Base-by-base conservation (phyloP, 345 rosid species). In the Cardamine resedifolia region DNA sequence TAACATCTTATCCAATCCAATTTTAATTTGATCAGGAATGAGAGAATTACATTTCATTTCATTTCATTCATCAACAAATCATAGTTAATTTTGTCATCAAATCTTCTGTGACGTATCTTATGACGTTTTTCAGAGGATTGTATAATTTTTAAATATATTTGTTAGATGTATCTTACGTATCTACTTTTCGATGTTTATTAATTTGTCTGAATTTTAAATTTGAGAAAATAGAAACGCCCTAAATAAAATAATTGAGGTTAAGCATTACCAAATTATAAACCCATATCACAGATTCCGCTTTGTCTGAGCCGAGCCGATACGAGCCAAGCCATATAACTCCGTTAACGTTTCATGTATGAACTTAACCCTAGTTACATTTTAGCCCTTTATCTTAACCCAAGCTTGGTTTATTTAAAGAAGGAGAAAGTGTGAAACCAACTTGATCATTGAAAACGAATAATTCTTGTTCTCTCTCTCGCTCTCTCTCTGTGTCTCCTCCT, bases 351-450 rank as follows among this genome's bases (percentile, higher is more conserved):
- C 53, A 45, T 47, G 7, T 14, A 23, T n/a, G 60, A 61, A 82
- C 81, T 83, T 79, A 88, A 88, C 97, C 90, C 71, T 68, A 50
- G 92, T 90, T 81, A 86, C 79, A 77, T 83, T 82, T 69, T 83
- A 85, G 83, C 91, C 79, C 87, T 43, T 30, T 7, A 1, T n/a
- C 52, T 75, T 48, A 74, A 74, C 85, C 85, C 81, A 70, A 79
- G 86, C 76, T 83, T 38, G 77, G 88, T 85, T 85, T 88, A 88
- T 90, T 85, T 90, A 90, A 83, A 84, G 83, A 77, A 69, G 74
- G 64, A 74, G 71, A 78, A 49, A 58, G 70, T 34, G 68, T 7
- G 58, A 53, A 73, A 77, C 85, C 85, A 75, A 85, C 83, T 75
- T 81, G 85, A 62, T 44, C 72, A 70, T 69, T 71, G 69, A 61